Percentiles rank a stretch among this genome's conserved stretches.
Evolutionary conservation across 345 rosid genomes (phyloP).

Genomic region (Mangifera indica): DNA sequence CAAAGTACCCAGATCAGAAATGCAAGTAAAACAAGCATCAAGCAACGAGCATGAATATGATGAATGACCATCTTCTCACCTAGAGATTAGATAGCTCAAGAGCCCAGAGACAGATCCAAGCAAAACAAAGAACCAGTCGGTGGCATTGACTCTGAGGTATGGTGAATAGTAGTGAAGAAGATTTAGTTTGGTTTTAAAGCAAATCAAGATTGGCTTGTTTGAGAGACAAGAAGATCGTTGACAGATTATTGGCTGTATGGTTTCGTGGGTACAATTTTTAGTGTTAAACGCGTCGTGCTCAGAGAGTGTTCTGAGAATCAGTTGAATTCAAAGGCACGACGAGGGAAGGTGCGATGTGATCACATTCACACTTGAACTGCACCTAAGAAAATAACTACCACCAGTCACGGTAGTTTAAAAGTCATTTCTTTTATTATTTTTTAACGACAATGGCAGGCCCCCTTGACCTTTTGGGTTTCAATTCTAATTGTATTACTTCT

Average conservation of each 20-base stretch:
- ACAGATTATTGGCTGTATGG: too few species aligned
- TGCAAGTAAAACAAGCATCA: conserved; percentile 13
- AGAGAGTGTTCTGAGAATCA: neutral
- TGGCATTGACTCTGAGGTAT: conserved; percentile 45
- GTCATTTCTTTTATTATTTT: neutral
- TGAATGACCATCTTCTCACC: conserved; percentile 9
- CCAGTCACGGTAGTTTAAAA: conserved; percentile 8
- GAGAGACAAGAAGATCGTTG: conserved; percentile 10
- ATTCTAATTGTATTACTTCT: too few species aligned
- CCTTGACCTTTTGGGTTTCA: too few species aligned
- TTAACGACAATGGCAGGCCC: too few species aligned
- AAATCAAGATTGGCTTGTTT: conserved; percentile 8
- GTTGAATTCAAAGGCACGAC: neutral
- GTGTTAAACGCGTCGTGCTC: neutral
- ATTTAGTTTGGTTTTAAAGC: conserved; percentile 10
- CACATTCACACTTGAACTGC: neutral
- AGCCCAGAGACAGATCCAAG: conserved; percentile 29
- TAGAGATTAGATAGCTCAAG: conserved; percentile 19
- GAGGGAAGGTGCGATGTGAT: conserved; percentile 10
- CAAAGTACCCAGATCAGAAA: conserved; percentile 20
- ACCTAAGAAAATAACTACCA: conserved; percentile 16
- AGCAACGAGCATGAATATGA: conserved; percentile 8
- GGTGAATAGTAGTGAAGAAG: neutral
- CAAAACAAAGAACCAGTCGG: conserved; percentile 24
- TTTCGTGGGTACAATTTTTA: too few species aligned